phyloP scores from a whole-genome alignment of 1,284 basidiomycete species.

The Naganishia liquefaciens region DNA sequence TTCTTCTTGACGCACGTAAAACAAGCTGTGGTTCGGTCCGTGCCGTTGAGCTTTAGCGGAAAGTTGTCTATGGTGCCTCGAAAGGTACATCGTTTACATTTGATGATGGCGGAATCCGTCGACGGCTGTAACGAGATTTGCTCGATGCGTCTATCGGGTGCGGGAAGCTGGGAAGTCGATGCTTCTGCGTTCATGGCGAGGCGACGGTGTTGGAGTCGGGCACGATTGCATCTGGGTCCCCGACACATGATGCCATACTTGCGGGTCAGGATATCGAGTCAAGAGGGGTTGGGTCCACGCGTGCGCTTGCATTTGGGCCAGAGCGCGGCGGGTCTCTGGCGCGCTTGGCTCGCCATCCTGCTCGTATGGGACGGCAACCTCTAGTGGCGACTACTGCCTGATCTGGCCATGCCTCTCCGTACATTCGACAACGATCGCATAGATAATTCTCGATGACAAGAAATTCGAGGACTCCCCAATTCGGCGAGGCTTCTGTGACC shows the following conservation, averaged over 20 bases:
- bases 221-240: too few species aligned
- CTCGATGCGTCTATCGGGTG: background rate
- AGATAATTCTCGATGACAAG: too few species aligned
- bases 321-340: background rate
- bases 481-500: too few species aligned
- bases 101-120: slow-evolving; percentile 1
- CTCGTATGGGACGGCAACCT: too few species aligned
- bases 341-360: background rate
- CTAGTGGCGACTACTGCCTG: too few species aligned
- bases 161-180: background rate
- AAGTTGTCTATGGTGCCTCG: slow-evolving; percentile 18
- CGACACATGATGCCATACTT: slow-evolving; percentile 15
- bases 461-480: too few species aligned
- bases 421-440: too few species aligned
- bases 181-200: background rate
- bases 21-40: slow-evolving; percentile 21
- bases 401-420: too few species aligned
- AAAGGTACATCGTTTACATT: slow-evolving; percentile 20
- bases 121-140: background rate
- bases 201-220: background rate
- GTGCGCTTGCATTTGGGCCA: slow-evolving; percentile 1
- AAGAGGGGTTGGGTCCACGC: background rate
- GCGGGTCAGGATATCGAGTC: slow-evolving; percentile 7
- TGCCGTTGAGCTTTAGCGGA: slow-evolving; percentile 23
- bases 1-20: slow-evolving; percentile 18